Percentiles rank a stretch among this genome's conserved stretches.
phyloP scores from a whole-genome alignment of 352 stramenopile species.

The Pythium dissimile region DNA sequence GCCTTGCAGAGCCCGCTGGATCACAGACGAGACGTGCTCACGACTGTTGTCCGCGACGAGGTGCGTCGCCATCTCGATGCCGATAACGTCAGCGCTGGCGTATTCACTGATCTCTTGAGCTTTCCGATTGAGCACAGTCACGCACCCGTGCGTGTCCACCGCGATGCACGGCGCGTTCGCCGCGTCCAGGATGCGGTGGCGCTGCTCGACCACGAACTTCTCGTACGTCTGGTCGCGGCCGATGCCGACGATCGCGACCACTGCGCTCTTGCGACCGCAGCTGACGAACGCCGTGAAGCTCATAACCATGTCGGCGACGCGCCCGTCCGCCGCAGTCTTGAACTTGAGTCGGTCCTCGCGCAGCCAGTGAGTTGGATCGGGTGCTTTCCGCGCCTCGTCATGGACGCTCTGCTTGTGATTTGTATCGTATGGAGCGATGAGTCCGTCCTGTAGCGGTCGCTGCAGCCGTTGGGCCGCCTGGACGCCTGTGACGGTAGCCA shows the following conservation, averaged over 20 bases:
- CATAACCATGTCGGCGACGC: constrained; percentile 49
- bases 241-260: constrained; percentile 56
- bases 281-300: constrained; percentile 57
- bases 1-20: constrained; percentile 65
- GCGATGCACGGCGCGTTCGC: constrained; percentile 81
- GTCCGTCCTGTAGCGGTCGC: constrained; percentile 33
- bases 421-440: constrained; percentile 20
- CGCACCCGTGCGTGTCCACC: constrained; percentile 46
- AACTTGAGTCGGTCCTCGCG: constrained; percentile 45
- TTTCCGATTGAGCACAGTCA: constrained; percentile 91
- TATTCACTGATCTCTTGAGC: constrained; percentile 87
- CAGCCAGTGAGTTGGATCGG: constrained; percentile 19
- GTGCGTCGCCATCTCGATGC: constrained; percentile 64
- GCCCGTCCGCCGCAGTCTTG: constrained; percentile 33
- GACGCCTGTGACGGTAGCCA: constrained; percentile 25
- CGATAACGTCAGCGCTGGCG: constrained; percentile 84
- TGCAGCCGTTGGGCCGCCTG: constrained; percentile 28
- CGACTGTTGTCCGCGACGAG: constrained; percentile 77
- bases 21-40: constrained; percentile 57
- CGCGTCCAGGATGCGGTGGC: constrained; percentile 66
- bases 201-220: constrained; percentile 66
- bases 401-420: neutral
- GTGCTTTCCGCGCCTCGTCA: constrained; percentile 3
- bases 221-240: constrained; percentile 64
- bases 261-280: constrained; percentile 2